A percentile compares a stretch with the other conserved stretches of the same genome.
Evolutionary conservation across 2,329 filamentous ascomycete genomes (phyloP).

Genomic region (Penicillium freii): DNA sequence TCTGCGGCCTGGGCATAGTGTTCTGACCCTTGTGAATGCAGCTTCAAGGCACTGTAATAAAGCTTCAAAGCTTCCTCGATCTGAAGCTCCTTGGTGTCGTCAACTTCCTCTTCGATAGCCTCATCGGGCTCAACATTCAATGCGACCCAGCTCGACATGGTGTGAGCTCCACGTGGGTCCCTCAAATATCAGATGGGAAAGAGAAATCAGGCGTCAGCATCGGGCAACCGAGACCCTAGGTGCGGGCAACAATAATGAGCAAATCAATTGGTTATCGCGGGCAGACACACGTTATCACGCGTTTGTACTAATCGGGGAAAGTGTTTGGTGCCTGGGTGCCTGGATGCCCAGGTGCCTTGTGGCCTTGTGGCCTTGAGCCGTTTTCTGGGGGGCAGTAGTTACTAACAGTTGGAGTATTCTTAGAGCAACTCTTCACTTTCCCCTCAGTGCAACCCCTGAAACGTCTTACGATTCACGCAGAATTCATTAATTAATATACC

Average conservation of each 20-base stretch:
- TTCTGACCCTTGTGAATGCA: conserved; percentile 79
- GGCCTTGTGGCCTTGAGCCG: conserved; percentile 25
- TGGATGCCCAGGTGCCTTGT: conserved; percentile 14
- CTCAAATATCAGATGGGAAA: conserved; percentile 4
- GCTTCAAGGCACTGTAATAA: conserved; percentile 86
- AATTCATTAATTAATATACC: conserved; percentile 1
- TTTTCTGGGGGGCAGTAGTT: conserved; percentile 7
- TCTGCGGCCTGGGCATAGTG: conserved; percentile 73
- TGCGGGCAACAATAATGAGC: conserved; percentile 2
- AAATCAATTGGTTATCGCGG: conserved; percentile 15
- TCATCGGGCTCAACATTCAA: conserved; percentile 95
- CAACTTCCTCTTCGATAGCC: conserved; percentile 83
- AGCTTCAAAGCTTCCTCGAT: conserved; percentile 95
- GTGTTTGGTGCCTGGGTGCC: conserved; percentile 4
- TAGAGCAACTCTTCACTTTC: conserved; percentile 14
- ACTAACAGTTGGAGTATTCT: conserved; percentile 3
- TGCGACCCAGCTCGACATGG: conserved; percentile 68
- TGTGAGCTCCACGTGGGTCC: conserved; percentile 19
- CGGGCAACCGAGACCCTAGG: conserved; percentile 1
- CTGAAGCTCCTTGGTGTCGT: conserved; percentile 93
- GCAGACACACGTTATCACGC: conserved; percentile 18
- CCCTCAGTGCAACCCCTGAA: conserved; percentile 9
- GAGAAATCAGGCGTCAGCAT: conserved; percentile 19
- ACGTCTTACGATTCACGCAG: conserved; percentile 4
- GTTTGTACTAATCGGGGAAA: conserved; percentile 18